Evolutionary conservation across 345 rosid species (phyloP).

Genomic region (Corchorus capsularis): DNA sequence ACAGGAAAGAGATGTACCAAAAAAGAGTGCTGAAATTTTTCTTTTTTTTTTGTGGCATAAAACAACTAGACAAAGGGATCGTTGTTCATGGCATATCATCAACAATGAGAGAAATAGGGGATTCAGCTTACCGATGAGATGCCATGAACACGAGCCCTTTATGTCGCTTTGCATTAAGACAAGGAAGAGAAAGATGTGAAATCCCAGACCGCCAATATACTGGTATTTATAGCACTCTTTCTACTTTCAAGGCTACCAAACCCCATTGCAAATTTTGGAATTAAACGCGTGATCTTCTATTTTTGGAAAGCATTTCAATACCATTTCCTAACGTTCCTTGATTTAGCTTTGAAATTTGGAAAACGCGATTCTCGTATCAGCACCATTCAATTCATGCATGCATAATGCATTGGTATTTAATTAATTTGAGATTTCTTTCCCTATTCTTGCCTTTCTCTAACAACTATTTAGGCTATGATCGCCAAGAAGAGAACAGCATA

Average conservation of each 20-base stretch:
- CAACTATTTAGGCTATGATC: not conserved
- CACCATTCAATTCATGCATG: not conserved
- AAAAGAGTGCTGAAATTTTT: not conserved
- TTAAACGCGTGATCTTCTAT: not conserved
- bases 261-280: not conserved
- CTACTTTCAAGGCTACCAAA: not conserved
- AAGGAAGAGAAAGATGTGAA: not conserved
- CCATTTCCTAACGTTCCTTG: not conserved
- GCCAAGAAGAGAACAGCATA: too few relatives aligned
- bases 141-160: conserved; percentile 4
- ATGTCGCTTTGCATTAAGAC: not conserved
- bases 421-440: not conserved
- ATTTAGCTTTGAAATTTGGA: not conserved
- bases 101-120: not conserved
- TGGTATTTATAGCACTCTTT: not conserved
- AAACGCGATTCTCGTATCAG: not conserved
- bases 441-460: not conserved
- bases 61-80: not conserved
- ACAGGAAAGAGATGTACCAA: too few relatives aligned
- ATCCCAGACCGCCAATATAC: not conserved
- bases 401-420: not conserved
- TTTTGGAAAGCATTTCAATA: not conserved
- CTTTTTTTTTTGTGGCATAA: not conserved
- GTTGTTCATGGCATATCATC: not conserved
- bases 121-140: not conserved